Evolutionary conservation across 495 filamentous ascomycete genomes (phyloP).

Genomic region (Aeminium ludgeri): DNA sequence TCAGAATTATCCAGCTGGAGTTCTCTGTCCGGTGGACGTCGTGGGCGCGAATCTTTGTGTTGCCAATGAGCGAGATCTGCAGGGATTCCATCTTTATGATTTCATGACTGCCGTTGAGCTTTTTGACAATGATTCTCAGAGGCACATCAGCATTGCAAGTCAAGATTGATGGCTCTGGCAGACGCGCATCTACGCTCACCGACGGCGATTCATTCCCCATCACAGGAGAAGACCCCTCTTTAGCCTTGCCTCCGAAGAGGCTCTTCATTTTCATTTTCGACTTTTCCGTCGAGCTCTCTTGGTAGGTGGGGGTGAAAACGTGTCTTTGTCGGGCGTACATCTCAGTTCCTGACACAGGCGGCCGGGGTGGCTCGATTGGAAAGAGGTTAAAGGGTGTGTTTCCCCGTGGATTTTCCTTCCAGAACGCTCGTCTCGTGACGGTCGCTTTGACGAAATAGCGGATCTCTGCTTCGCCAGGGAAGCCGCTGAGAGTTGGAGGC

Average conservation of each 20-base stretch:
- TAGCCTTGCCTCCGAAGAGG: slow-evolving; percentile 31
- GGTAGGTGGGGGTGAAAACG: slow-evolving; percentile 39
- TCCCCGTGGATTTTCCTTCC: slow-evolving; percentile 66
- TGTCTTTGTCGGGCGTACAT: slow-evolving; percentile 69
- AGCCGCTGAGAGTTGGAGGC: slow-evolving; percentile 69
- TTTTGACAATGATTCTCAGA: slow-evolving; percentile 60
- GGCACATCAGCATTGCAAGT: slow-evolving; percentile 78
- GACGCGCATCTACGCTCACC: slow-evolving; percentile 55
- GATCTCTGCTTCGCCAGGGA: slow-evolving; percentile 72
- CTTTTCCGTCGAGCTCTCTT: slow-evolving; percentile 17
- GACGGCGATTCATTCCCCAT: slow-evolving; percentile 24
- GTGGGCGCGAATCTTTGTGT: slow-evolving; percentile 60
- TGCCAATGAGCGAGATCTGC: slow-evolving; percentile 64
- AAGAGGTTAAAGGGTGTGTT: slow-evolving; percentile 58
- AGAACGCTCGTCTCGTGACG: slow-evolving; percentile 61
- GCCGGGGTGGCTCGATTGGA: slow-evolving; percentile 77
- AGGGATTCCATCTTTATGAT: slow-evolving; percentile 58
- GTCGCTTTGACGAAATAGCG: slow-evolving; percentile 88
- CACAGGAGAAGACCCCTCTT: neutral
- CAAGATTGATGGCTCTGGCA: slow-evolving; percentile 76
- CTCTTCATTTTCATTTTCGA: slow-evolving; percentile 36
- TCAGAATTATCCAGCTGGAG: slow-evolving; percentile 51
- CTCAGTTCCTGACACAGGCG: slow-evolving; percentile 49
- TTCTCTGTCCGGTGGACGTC: slow-evolving; percentile 47
- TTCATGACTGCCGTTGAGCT: slow-evolving; percentile 44